Evolutionary conservation across 139 green algal species (phyloP), one percentile per base, ranked within the genome.

Genomic region (Nannochloris sp.): DNA sequence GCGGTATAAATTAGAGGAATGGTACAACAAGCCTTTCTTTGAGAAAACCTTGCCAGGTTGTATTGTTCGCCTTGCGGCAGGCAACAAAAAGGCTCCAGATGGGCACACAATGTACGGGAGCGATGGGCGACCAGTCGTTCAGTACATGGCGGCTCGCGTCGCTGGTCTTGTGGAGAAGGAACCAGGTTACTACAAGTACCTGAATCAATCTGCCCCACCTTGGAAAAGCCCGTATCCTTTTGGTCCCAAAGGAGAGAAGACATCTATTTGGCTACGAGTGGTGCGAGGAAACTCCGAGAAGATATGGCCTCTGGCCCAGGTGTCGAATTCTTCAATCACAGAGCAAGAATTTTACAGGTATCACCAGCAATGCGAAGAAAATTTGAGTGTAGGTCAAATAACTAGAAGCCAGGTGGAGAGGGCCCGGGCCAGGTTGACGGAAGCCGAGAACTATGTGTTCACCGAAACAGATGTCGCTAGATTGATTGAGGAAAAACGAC

Each of bases 1-100:
- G 24, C 70, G 81, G 6, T 10, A 67, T 46, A 70, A 69, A 54
- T 69, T 87, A 48, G 81, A 81, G 61, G 48, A 70, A 24, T 87
- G 81, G 81, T 27, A 77, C 21, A 67, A 70, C 18, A 67, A 87
- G 62, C 81, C 81, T 43, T 79, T 79, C 57, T 81, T 86, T 19
- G 73, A 76, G 24, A 37, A 40, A 2, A 74, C 67, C 0, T 34
- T 84, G 50, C 54, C 57, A 2, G 76, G 78, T 34, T 82, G 69
- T 66, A 49, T 85, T 53, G 68, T 85, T 31, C 58, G 67, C 3
- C 27, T 73, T 3, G 46, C 58, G 34, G 21, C 21, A 10, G 48
- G 48, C 12, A 40, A 73, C n/a, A 21, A 60, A 48, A 54, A 36
- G 12, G 37, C 14, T 29, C 31, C 31, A n/a, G 50, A 55, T 55